Conservation (phyloP, 2,329 filamentous ascomycete species). For the Fusarium agapanthi region DNA sequence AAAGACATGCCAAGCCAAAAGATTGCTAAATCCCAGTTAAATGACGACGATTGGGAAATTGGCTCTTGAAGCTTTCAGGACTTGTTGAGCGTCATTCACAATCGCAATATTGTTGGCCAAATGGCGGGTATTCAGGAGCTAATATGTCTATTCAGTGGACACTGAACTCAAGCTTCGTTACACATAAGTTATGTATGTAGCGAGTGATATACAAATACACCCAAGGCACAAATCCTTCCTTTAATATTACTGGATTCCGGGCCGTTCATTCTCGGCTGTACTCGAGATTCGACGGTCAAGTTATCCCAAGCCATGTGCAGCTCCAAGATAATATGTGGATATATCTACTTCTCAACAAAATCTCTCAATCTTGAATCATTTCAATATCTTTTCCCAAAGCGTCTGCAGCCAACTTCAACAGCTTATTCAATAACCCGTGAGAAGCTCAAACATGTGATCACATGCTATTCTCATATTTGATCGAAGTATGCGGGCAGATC, state of each 20-base stretch:
- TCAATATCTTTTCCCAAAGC: too few species aligned
- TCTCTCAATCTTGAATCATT: not conserved
- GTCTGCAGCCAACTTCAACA: not conserved
- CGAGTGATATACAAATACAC: not conserved
- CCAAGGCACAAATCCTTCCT: not conserved
- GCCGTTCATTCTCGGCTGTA: not conserved
- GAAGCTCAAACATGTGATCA: not conserved
- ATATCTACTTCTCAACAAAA: not conserved
- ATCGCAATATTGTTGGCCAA: not conserved
- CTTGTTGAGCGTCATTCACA: not conserved
- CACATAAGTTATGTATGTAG: rapidly evolving
- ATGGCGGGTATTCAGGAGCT: rapidly evolving
- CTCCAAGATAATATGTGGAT: not conserved
- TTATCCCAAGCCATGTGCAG: not conserved
- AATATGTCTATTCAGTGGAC: rapidly evolving
- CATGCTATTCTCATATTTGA: not conserved
- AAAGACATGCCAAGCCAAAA: too few species aligned
- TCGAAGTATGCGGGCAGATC: not conserved
- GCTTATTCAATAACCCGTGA: not conserved
- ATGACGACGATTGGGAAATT: not conserved
- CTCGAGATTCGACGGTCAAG: not conserved
- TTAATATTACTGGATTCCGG: rapidly evolving
- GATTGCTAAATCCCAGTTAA: rapidly evolving
- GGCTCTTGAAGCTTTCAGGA: rapidly evolving
- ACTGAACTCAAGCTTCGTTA: rapidly evolving